Evolutionary conservation across 306 rosid genomes (phyloP), one percentile per base, ranked within the genome.

Genomic region (Citrullus amarus): DNA sequence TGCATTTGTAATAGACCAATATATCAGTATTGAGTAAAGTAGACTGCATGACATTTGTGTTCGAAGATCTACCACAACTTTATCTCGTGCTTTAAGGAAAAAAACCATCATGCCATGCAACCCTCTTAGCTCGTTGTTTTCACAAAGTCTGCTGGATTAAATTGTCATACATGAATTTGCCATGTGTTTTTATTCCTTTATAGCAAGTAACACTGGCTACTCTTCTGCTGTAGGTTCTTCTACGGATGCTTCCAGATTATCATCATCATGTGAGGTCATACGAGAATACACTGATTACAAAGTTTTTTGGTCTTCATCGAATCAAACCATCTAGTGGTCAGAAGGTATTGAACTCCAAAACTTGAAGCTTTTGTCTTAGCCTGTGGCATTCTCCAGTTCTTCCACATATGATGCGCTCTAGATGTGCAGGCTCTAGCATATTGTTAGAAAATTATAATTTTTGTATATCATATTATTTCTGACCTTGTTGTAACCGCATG

Each of bases 241-340:
- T 92, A 39, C 83, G 91, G 88, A 95, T 95, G 99, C 99, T 95
- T 82, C 99, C 97, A 54, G 93, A 89, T 82, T 95, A 95, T 86
- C 96, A 95, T 90, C 93, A 83, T 83, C 99, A 95, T 67, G 99
- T 95, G 84, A 88, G 88, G 85, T 75, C 91, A 6, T 88, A 91
- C 54, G 99, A 95, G n/a, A 95, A 95, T 84, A 95, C 99, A 3
- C 96, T 95, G 30, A 78, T 95, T 76, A 95, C 99, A 46, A 95
- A 95, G 53, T 95, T 95, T 82, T 95, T 95, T 81, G 99, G 99
- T 81, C 97, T 95, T 87, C 99, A 95, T 81, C 91, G 99, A 86
- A 92, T 95, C 83, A 92, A 88, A 83, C 97, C 99, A 77, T 88
- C 96, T 6, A 95, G 99, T 55, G 99, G 99, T 63, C 97, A 92